phyloP scores from a whole-genome alignment of 2,329 filamentous ascomycete species.

The Nothophoma quercina region DNA sequence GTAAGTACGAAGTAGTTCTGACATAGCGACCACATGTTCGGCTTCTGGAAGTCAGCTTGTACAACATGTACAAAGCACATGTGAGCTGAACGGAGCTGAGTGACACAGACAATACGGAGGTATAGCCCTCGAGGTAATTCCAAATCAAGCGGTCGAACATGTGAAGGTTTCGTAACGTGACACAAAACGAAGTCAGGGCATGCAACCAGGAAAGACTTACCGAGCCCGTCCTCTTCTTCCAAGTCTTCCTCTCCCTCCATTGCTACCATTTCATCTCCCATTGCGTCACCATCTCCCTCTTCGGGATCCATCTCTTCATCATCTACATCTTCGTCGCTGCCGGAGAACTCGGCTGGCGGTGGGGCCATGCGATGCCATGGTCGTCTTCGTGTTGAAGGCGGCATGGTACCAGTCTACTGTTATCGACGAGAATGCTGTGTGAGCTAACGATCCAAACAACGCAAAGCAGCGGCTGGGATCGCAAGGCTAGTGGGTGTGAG shows the following conservation, averaged over 20 bases:
- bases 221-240: constrained; percentile 36
- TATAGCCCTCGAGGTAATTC: not conserved
- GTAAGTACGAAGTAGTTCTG: not conserved
- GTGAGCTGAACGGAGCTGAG: not conserved
- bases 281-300: constrained; percentile 31
- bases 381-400: constrained; percentile 37
- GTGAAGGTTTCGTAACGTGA: constrained; percentile 2
- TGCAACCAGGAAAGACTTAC: constrained; percentile 21
- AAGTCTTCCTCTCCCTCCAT: constrained; percentile 58
- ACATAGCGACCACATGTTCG: not conserved
- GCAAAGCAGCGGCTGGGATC: not conserved
- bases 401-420: constrained; percentile 26
- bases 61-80: not conserved
- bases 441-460: not conserved
- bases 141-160: not conserved
- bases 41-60: constrained; percentile 3
- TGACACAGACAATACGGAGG: not conserved
- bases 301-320: constrained; percentile 30
- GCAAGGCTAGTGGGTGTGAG: constrained; percentile 17
- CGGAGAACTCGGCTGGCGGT: constrained; percentile 30
- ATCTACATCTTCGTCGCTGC: constrained; percentile 37
- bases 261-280: constrained; percentile 34
- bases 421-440: constrained; percentile 12
- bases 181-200: not conserved
- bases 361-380: constrained; percentile 26